A percentile compares a stretch with the other conserved stretches of the same genome.
phyloP scores from a whole-genome alignment of 148 eudicot species.

The Vaccinium myrtillus region DNA sequence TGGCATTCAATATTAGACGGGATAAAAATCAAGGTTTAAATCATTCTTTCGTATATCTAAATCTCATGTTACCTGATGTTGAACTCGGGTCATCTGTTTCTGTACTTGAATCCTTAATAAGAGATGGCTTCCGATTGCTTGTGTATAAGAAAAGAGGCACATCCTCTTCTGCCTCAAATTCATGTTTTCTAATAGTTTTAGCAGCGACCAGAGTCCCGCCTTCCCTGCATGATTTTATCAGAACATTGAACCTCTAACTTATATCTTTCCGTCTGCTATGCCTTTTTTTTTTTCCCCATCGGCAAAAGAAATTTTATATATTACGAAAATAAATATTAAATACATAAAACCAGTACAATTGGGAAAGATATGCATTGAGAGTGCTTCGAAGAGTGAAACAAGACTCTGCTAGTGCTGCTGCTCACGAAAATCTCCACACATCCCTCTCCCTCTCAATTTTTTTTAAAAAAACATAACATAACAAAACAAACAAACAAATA shows the following conservation, averaged over 20 bases:
- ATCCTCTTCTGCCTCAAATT: slow-evolving; percentile 25
- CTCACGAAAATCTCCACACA: too few relatives aligned
- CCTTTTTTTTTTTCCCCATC: too few relatives aligned
- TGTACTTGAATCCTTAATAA: neutral
- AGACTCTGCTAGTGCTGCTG: too few relatives aligned
- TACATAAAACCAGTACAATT: too few relatives aligned
- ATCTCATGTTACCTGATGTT: slow-evolving; percentile 24
- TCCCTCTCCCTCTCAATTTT: too few relatives aligned
- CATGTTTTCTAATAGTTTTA: slow-evolving; percentile 10
- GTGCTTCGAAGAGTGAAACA: too few relatives aligned
- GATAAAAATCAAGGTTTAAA: neutral
- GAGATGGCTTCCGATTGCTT: slow-evolving; percentile 21
- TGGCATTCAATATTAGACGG: neutral
- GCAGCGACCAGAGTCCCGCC: slow-evolving; percentile 15
- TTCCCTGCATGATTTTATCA: slow-evolving; percentile 15
- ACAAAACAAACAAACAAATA: too few relatives aligned
- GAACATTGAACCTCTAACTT: neutral
- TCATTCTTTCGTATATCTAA: neutral
- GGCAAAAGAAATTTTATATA: too few relatives aligned
- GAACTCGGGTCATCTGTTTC: neutral
- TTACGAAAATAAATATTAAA: too few relatives aligned
- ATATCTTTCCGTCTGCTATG: neutral
- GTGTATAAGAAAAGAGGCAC: slow-evolving; percentile 33
- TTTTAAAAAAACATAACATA: too few relatives aligned
- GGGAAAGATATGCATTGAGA: too few relatives aligned